phyloP scores from a whole-genome alignment of 306 rosid species.

The Rosa persica region DNA sequence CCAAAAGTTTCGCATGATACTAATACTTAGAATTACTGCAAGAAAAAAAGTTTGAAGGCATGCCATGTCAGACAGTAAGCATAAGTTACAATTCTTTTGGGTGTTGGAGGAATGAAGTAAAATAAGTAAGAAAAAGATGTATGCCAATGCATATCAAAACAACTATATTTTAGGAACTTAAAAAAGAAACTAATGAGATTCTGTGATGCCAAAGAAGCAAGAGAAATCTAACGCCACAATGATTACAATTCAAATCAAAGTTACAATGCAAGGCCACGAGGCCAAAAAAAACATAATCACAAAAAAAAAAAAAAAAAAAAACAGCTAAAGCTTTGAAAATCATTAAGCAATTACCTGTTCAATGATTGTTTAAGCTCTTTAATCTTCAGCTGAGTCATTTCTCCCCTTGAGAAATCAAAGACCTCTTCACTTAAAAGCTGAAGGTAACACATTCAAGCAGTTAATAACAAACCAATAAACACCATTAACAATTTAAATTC shows the following conservation, averaged over 20 bases:
- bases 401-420: slow-evolving; percentile 71
- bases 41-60: not conserved
- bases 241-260: not conserved
- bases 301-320: not conserved
- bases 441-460: slow-evolving; percentile 17
- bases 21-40: not conserved
- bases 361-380: slow-evolving; percentile 65
- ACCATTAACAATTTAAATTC: not conserved
- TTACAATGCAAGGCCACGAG: not conserved
- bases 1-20: not conserved
- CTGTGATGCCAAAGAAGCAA: not conserved
- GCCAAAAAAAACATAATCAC: not conserved
- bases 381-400: slow-evolving; percentile 66
- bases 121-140: too few relatives aligned
- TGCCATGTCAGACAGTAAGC: not conserved
- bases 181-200: not conserved
- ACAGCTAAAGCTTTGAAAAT: not conserved
- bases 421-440: slow-evolving; percentile 72
- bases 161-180: not conserved
- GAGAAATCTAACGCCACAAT: not conserved
- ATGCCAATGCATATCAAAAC: not conserved
- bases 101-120: too few relatives aligned
- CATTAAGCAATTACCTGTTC: slow-evolving; percentile 61
- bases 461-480: slow-evolving; percentile 4
- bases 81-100: not conserved